A percentile compares a stretch with the other conserved stretches of the same genome.
These are phyloP conservation scores for Xylaria acuta DNA, from an alignment of 495 filamentous ascomycete species.

Conservation along the genomic window DNA sequence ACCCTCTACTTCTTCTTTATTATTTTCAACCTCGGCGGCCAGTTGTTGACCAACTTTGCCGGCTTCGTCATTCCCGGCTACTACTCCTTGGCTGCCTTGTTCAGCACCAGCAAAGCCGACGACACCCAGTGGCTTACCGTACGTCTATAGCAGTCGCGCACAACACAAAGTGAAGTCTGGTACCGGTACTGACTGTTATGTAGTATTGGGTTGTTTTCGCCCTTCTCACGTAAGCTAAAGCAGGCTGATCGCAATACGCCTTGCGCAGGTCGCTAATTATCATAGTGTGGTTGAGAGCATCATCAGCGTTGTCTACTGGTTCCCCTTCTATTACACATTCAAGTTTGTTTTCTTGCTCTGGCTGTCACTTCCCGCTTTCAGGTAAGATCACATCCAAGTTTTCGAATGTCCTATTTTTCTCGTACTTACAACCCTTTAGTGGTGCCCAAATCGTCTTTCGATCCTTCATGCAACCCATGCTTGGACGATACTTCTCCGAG, in stretches of 20 bases:
- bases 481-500: slow-evolving; percentile 85
- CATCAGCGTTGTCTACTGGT: slow-evolving; percentile 96
- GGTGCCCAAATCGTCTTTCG: slow-evolving; percentile 96
- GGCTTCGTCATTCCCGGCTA: slow-evolving; percentile 95
- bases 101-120: slow-evolving; percentile 79
- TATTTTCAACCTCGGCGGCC: slow-evolving; percentile 98
- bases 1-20: slow-evolving; percentile 97
- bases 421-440: slow-evolving; percentile 57
- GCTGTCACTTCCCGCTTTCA: slow-evolving; percentile 93
- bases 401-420: slow-evolving; percentile 15
- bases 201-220: slow-evolving; percentile 98
- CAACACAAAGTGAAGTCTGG: background rate
- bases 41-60: slow-evolving; percentile 94
- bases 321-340: slow-evolving; percentile 99
- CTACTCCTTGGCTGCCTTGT: slow-evolving; percentile 91
- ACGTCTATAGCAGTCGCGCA: slow-evolving; percentile 26
- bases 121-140: slow-evolving; percentile 88
- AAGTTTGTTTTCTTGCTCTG: slow-evolving; percentile 97
- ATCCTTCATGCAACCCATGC: slow-evolving; percentile 89
- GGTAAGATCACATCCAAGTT: slow-evolving; percentile 59
- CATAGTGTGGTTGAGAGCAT: slow-evolving; percentile 83
- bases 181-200: slow-evolving; percentile 26
- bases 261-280: slow-evolving; percentile 28
- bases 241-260: background rate
- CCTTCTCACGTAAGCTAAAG: slow-evolving; percentile 74